Evolutionary conservation across 257 asterid genomes (phyloP), one percentile per base, ranked within the genome.

Genomic region (Nicotiana noctiflora): DNA sequence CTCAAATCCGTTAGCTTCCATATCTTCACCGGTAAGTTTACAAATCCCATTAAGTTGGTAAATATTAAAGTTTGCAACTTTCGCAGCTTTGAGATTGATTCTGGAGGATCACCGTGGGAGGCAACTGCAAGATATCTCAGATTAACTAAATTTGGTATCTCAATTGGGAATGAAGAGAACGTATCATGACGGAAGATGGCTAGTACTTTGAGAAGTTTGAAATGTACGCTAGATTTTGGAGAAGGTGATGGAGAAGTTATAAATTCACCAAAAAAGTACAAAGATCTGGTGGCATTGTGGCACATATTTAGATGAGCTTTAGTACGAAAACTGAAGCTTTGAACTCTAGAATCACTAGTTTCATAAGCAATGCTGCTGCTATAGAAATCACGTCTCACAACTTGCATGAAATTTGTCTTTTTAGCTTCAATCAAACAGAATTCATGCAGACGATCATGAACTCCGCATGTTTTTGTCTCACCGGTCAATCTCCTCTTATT

Each of bases 401-500:
- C 57, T 14, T 25, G 77, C 8, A 70, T 34, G 27, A 70, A 51
- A 23, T 40, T 70, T 40, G 25, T 40, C 57, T 11, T 70, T 70
- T 21, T 29, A 70, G 57, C 77, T 23, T 70, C 77, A 4, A 31
- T 70, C 55, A 34, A 34, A 51, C 79, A 68, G 19, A 68, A 68
- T 13, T 80, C 83, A 53, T 27, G 83, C 6, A 72, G 32, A 17
- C 46, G 52, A 34, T 81, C 83, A 59, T 81, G 75, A 15, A 81
- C 25, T 7, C 52, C 51, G 6, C 80, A 81, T 25, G 75, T 18
- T 81, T 81, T 81, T 37, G 27, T 18, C n/a, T 62, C 31, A 3
- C 75, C 62, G 3, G 40, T 70, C 18, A 25, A 72, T 19, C 74
- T 81, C 9, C 19, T 37, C n/a, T 23, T 70, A 2, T 59, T 62